Evolutionary conservation across 2,329 filamentous ascomycete genomes (phyloP), one percentile per base, ranked within the genome.

Genomic region (Monosporascus sp.): DNA sequence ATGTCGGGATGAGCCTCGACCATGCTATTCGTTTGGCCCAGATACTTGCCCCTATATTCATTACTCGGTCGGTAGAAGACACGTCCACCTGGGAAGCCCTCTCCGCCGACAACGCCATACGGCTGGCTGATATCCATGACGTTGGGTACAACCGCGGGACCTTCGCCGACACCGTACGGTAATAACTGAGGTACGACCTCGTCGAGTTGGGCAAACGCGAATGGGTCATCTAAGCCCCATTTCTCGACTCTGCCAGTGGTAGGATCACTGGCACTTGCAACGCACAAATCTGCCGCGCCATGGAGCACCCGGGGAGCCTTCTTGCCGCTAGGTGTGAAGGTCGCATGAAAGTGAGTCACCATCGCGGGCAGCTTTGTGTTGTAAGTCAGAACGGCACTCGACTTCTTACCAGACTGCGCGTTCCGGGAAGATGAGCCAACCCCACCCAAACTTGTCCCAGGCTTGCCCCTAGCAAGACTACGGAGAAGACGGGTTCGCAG

Each of bases 81-180:
- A 52, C 87, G 85, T 3, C 93, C 92, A 48, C 89, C 89, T 0
- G 91, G 91, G 52, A 87, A 90, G 2, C 91, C 92, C 73, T 96
- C 91, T 3, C 91, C 93, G 51, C 89, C 86, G 7, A 96, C 74
- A 72, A 93, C 82, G 8, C 93, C 93, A 66, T 89, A 92, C 8
- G 83, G 81, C 63, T 93, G 89, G 65, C 91, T 96, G 37, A 96
- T 82, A 66, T 96, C 92, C 87, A 97, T 92, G 37, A 88, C 82
- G 64, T 97, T 97, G 1, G 89, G 89, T 24, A 86, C 75, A 17
- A 88, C 90, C 9, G 91, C 85, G 50, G 90, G 86, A 5, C 91
- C 91, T 35, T 89, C 77, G 4, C 89, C 91, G 49, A 92, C 69
- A 3, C 93, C 93, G 70, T 88, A 96, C 37, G 86, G 85, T 19